Conservation (phyloP, 2,329 filamentous ascomycete genomes). For the Aspergillus sojae region DNA sequence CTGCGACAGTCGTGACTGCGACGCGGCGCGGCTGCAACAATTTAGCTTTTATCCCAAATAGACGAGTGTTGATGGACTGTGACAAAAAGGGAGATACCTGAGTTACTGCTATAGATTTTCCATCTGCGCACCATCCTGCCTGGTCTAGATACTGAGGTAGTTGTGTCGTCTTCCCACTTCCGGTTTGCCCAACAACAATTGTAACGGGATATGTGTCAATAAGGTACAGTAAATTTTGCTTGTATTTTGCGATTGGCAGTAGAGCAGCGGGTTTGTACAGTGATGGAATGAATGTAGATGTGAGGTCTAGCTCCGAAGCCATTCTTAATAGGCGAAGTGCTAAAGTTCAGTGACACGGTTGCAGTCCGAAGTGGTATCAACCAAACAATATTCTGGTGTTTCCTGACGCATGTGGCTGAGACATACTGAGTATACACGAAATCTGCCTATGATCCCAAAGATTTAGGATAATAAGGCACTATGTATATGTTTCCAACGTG, state of each 20-base stretch:
- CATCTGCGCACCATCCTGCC: slow-evolving; percentile 84
- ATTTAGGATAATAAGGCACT: neutral
- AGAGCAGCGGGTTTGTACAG: slow-evolving; percentile 83
- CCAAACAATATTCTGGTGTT: neutral
- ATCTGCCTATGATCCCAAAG: neutral
- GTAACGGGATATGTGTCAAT: slow-evolving; percentile 83
- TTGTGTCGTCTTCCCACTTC: slow-evolving; percentile 94
- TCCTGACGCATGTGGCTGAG: neutral
- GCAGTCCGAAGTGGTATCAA: neutral
- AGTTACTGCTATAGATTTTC: slow-evolving; percentile 82
- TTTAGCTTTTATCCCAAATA: slow-evolving; percentile 10
- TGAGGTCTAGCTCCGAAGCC: slow-evolving; percentile 48
- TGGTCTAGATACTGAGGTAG: slow-evolving; percentile 88
- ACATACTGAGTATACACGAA: slow-evolving; percentile 12
- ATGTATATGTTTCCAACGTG: neutral
- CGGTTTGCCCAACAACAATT: slow-evolving; percentile 90
- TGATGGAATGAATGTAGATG: slow-evolving; percentile 67
- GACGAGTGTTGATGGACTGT: neutral
- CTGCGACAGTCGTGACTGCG: slow-evolving; percentile 85
- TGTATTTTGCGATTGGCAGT: slow-evolving; percentile 84
- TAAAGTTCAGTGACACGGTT: neutral
- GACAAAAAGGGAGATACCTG: slow-evolving; percentile 65
- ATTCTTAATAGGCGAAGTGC: slow-evolving; percentile 28
- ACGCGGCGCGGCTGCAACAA: slow-evolving; percentile 75
- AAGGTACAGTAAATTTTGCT: slow-evolving; percentile 77